Conservation (phyloP, 129 eudicot species). For the Cynara cardunculus region DNA sequence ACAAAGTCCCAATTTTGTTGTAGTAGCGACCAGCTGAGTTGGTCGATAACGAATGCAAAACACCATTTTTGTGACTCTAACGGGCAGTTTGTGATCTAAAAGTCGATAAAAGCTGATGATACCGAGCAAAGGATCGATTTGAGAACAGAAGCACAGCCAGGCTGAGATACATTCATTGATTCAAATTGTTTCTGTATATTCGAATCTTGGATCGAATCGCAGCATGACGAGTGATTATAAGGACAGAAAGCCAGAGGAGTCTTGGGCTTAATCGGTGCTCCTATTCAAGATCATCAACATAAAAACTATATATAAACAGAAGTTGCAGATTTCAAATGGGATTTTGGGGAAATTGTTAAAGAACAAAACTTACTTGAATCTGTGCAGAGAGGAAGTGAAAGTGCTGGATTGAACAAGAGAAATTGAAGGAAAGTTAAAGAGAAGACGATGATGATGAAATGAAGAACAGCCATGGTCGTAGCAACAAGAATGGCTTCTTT, state of each 20-base stretch:
- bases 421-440: slow-evolving; percentile 33
- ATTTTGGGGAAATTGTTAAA: background rate
- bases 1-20: background rate
- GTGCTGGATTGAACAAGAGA: slow-evolving; percentile 21
- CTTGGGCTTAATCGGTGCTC: slow-evolving; percentile 52
- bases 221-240: slow-evolving; percentile 51
- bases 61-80: background rate
- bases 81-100: background rate
- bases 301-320: background rate
- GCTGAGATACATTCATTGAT: slow-evolving; percentile 59
- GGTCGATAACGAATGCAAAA: background rate
- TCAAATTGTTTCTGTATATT: slow-evolving; percentile 41
- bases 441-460: slow-evolving; percentile 16
- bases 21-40: too few relatives aligned
- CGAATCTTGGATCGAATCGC: slow-evolving; percentile 50
- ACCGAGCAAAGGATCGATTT: slow-evolving; percentile 77
- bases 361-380: slow-evolving; percentile 49
- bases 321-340: background rate
- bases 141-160: slow-evolving; percentile 61
- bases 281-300: slow-evolving; percentile 22
- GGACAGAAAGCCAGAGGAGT: slow-evolving; percentile 55
- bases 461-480: slow-evolving; percentile 32
- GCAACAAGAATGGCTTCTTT: slow-evolving; percentile 11
- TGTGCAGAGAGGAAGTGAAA: slow-evolving; percentile 51
- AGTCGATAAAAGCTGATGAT: slow-evolving; percentile 15